These are phyloP conservation scores for Phragmites australis DNA, from an alignment of 176 grass and related monocot genomes.

Conservation along the genomic window DNA sequence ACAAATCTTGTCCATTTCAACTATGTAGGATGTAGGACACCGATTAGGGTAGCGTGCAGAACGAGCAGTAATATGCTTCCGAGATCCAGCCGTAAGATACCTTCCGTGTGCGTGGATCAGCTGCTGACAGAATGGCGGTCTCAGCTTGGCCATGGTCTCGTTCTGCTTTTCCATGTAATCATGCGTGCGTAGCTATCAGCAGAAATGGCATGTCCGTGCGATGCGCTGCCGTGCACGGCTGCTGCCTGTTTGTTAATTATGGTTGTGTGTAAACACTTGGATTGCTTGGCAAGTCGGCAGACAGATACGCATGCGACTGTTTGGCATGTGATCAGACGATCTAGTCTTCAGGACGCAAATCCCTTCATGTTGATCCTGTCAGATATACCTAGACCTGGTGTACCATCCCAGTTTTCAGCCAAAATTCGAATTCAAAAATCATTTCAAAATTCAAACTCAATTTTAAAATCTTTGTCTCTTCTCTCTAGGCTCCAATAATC, in stretches of 20 bases:
- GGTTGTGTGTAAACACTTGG: no score
- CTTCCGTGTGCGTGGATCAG: not conserved
- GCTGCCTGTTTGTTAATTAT: not conserved
- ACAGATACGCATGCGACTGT: no score
- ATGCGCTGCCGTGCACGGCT: conserved; percentile 1
- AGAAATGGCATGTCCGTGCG: not conserved
- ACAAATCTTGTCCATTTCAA: not conserved
- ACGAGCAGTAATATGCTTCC: not conserved
- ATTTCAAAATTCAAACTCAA: no score
- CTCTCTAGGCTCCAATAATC: no score
- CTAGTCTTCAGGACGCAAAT: no score
- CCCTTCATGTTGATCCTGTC: no score
- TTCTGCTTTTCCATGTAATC: not conserved
- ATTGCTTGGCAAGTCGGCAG: no score
- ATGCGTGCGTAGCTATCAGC: not conserved
- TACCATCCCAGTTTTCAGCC: no score
- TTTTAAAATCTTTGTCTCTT: no score
- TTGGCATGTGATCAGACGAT: no score
- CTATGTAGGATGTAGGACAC: not conserved
- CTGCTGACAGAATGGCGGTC: not conserved
- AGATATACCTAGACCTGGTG: no score
- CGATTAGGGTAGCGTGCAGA: not conserved
- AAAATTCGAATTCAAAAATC: no score
- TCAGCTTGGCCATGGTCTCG: not conserved
- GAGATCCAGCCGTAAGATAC: not conserved